Percentiles rank a stretch among this genome's conserved stretches.
Evolutionary conservation across 2,329 filamentous ascomycete species (phyloP).

Genomic region (Coniochaeta sp.): DNA sequence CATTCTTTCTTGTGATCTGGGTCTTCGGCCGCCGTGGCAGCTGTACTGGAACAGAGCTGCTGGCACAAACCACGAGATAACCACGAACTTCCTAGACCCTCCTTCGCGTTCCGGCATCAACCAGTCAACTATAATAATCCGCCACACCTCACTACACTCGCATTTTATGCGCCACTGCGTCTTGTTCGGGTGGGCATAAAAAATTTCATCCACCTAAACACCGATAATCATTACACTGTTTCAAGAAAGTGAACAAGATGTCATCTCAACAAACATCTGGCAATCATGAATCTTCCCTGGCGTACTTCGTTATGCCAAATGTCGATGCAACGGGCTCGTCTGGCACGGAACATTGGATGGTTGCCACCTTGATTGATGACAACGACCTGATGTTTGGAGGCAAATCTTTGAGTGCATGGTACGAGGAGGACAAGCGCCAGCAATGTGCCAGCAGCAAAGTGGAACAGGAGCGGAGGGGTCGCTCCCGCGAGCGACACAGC

Average conservation of each 20-base stretch:
- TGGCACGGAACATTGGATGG: conserved; percentile 31
- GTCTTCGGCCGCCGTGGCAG: no score
- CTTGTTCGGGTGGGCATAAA: no score
- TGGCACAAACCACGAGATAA: no score
- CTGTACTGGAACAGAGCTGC: no score
- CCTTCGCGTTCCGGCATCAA: no score
- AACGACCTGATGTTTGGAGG: conserved; percentile 55
- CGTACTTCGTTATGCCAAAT: neutral
- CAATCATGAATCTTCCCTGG: neutral
- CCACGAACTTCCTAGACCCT: no score
- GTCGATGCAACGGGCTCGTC: neutral
- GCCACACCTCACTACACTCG: no score
- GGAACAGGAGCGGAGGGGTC: conserved; percentile 32
- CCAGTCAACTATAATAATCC: no score
- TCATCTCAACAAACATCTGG: neutral
- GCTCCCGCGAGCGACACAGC: conserved; percentile 23
- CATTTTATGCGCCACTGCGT: no score
- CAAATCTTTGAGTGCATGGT: conserved; percentile 52
- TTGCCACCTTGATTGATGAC: conserved; percentile 51
- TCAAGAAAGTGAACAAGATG: neutral
- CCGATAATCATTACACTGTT: neutral
- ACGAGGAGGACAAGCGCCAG: conserved; percentile 48
- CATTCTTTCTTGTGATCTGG: no score
- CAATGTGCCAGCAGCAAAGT: conserved; percentile 31
- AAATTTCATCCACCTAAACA: neutral